Evolutionary conservation across 2,329 filamentous ascomycete genomes (phyloP), one percentile per base, ranked within the genome.

Genomic region (Phyllosticta ampelicida): DNA sequence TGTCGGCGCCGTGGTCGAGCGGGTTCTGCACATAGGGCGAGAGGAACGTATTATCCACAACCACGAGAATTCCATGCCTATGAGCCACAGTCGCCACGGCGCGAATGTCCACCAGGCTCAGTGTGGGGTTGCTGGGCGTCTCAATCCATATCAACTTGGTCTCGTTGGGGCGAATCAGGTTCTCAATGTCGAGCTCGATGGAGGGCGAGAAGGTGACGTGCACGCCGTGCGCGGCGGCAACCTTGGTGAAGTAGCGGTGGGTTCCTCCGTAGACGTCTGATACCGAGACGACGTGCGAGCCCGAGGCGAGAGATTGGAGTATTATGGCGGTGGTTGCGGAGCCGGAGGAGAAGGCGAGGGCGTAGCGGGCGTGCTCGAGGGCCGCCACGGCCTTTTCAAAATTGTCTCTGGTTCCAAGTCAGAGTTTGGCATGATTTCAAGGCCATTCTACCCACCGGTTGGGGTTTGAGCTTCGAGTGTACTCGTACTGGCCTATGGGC

Each of bases 21-120:
- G 94, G 94, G 75, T 96, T 97, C 77, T 99, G 94, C 53, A 99
- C 82, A 72, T 97, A 99, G 29, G 94, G 94, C 61, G 87, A 92
- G 70, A 97, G 80, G 79, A 99, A 99, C 19, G 94, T 99, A 78
- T 99, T 99, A 78, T 99, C 94, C 49, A 99, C 94, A n/a, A 99
- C 94, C 50, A 99, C 94, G 70, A 89, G 80, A 67, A 97, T 89
- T 62, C 91, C 92, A 68, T 89, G 88, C 66, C 86, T 79, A 73
- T 97, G 94, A 18, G 94, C 94, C 58, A 87, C 81, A 26, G 83
- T 84, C 26, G 88, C 86, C 48, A 99, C 87, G 56, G 89, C 86
- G 66, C 88, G 81, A 70, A 99, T 96, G 74, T 99, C 92, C 63
- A 97, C 92, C 53, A 99, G 81, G 26, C 88, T 85, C 59, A 99